Percentiles rank a stretch among this genome's conserved stretches.
Conservation (phyloP, 305 asterid genomes). For the Plantago coronopus region DNA sequence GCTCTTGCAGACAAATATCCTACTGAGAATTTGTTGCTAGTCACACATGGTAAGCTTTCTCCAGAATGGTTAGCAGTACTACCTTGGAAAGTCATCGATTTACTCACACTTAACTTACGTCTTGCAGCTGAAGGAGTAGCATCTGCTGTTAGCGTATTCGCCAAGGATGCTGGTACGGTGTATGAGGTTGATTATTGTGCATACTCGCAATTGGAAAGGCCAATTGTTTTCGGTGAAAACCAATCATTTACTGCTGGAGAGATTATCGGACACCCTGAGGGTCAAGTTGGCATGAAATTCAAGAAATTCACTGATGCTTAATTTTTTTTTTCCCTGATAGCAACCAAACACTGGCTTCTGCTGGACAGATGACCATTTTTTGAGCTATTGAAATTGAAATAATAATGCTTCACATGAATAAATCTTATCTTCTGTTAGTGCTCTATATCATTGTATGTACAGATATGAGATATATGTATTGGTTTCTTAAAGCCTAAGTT, state of each 20-base stretch:
- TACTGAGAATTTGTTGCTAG: slow-evolving; percentile 74
- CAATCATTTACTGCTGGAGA: slow-evolving; percentile 45
- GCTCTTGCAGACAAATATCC: slow-evolving; percentile 77
- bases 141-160: slow-evolving; percentile 37
- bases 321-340: background rate
- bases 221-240: slow-evolving; percentile 33
- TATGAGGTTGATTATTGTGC: slow-evolving; percentile 68
- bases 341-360: slow-evolving; percentile 15
- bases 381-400: slow-evolving; percentile 29
- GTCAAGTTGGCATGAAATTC: slow-evolving; percentile 32
- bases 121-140: slow-evolving; percentile 84
- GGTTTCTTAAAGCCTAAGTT: background rate
- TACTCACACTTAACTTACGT: slow-evolving; percentile 2
- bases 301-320: slow-evolving; percentile 8
- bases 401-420: slow-evolving; percentile 20
- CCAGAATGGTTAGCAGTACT: background rate
- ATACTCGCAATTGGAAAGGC: slow-evolving; percentile 40
- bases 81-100: too few species aligned
- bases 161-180: slow-evolving; percentile 31
- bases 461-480: background rate
- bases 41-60: slow-evolving; percentile 69
- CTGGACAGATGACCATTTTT: background rate
- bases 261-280: slow-evolving; percentile 38
- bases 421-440: slow-evolving; percentile 6
- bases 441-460: background rate